These are phyloP conservation scores for Saccharomycopsis sp. DNA, from an alignment of 805 yeast genomes.

Conservation along the genomic window DNA sequence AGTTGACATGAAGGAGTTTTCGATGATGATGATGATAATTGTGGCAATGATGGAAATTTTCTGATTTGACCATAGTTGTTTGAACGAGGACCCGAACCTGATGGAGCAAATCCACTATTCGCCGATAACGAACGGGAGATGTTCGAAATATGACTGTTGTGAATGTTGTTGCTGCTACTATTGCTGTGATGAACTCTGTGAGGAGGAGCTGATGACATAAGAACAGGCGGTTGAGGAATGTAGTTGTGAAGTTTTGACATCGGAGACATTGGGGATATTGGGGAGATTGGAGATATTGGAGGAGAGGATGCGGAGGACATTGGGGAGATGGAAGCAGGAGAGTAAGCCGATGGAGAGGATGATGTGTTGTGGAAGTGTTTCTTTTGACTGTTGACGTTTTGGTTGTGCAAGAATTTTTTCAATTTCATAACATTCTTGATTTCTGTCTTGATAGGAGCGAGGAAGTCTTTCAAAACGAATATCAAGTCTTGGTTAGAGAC, in stretches of 20 bases:
- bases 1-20: no score
- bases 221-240: neutral
- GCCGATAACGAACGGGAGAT: neutral
- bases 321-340: constrained; percentile 1
- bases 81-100: neutral
- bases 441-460: constrained; percentile 57
- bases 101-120: neutral
- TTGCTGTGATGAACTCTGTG: no score
- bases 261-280: neutral
- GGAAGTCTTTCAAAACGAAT: constrained; percentile 62
- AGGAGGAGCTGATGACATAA: no score
- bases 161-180: constrained; percentile 1
- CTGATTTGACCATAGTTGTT: constrained; percentile 2
- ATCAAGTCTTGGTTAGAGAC: constrained; percentile 64
- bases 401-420: constrained; percentile 9
- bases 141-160: no score
- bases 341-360: no score
- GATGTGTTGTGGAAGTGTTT: no score
- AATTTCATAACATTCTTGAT: constrained; percentile 16
- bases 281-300: neutral
- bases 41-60: constrained; percentile 17
- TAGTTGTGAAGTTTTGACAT: neutral
- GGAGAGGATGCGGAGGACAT: neutral
- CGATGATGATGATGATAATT: constrained; percentile 3
- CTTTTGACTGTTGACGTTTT: neutral